Base-by-base conservation (phyloP, 163 green algal species). In the Scenedesmus sp. region DNA sequence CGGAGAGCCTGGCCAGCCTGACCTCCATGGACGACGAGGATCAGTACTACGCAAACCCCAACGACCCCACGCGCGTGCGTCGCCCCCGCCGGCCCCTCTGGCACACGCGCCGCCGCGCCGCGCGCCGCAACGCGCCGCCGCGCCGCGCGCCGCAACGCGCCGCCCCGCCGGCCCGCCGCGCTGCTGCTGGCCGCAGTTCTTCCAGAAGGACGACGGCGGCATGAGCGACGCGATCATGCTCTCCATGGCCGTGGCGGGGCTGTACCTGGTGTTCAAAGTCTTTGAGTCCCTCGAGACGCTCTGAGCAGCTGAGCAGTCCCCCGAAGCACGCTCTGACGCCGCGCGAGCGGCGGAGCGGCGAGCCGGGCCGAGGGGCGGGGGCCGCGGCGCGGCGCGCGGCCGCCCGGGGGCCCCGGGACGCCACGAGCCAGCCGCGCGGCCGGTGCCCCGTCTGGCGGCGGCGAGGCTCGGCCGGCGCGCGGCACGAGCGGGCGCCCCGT, bases 141-240 rank as follows among this genome's bases (percentile, higher is more conserved):
- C 31, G 11, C 17, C 29, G 7, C 34, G 45, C 63, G 24, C 5
- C 18, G 6, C 42, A 51, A 45, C 44, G 24, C 63, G 4, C 29
- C 44, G 45, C 26, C 53, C 22, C 53, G 20, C 20, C 53, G 2
- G 22, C 53, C 26, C 50, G 18, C 50, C 53, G 6, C n/a, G 29
- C 28, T 47, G 13, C 28, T 36, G 28, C 17, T 50, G 17, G 29
- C 51, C 39, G 64, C 70, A 79, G 66, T 92, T 93, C 72, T 93
- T 93, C 73, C 88, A 92, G 63, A 79, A 89, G 63, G 44, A 87
- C 5, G 72, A 86, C 75, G 76, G 80, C 63, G 11, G 45, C 22
- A 78, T 70, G 50, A 82, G 86, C 36, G 85, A 90, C 44, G 65
- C 69, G 9, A 39, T 88, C 34, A 72, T 70, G 20, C n/a, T 87